Conservation (phyloP, 2,329 filamentous ascomycete species). For the Colletotrichum sp. region DNA sequence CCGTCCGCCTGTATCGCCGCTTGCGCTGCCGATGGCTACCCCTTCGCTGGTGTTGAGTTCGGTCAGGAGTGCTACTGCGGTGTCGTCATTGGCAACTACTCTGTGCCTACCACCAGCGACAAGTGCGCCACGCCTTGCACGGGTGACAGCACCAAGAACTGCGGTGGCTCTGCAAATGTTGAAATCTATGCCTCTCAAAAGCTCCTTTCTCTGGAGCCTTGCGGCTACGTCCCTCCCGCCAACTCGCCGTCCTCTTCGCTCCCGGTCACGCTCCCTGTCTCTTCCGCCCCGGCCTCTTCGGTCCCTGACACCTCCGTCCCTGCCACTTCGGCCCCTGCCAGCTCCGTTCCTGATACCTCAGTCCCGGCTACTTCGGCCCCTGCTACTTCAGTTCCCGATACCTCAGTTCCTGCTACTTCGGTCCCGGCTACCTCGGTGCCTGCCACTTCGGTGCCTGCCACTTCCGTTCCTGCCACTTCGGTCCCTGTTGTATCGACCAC, state of each 20-base stretch:
- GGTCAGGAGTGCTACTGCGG: constrained; percentile 53
- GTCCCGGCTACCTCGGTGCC: neutral
- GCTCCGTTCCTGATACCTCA: neutral
- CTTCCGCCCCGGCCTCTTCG: neutral
- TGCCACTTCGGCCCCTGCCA: neutral
- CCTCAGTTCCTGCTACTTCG: constrained; percentile 14
- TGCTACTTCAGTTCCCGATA: constrained; percentile 2
- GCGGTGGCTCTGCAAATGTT: constrained; percentile 48
- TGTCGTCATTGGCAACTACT: constrained; percentile 56
- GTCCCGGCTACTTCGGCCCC: neutral
- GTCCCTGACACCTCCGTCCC: neutral
- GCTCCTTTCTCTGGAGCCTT: constrained; percentile 56
- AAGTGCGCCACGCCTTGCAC: constrained; percentile 58
- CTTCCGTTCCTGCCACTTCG: constrained; percentile 5
- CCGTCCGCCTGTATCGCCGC: constrained; percentile 46
- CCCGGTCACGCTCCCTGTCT: constrained; percentile 22
- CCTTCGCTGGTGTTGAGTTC: constrained; percentile 54
- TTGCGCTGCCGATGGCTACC: constrained; percentile 49
- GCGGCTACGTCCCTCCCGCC: constrained; percentile 40
- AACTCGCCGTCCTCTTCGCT: constrained; percentile 18
- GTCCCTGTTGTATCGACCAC: constrained; percentile 13
- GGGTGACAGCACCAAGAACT: constrained; percentile 47
- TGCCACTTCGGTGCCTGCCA: neutral
- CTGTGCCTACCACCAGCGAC: constrained; percentile 34
- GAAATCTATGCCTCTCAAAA: constrained; percentile 54